These are phyloP conservation scores for Pisolithus tinctorius DNA, from an alignment of 768 basidiomycete genomes.

Conservation along the genomic window DNA sequence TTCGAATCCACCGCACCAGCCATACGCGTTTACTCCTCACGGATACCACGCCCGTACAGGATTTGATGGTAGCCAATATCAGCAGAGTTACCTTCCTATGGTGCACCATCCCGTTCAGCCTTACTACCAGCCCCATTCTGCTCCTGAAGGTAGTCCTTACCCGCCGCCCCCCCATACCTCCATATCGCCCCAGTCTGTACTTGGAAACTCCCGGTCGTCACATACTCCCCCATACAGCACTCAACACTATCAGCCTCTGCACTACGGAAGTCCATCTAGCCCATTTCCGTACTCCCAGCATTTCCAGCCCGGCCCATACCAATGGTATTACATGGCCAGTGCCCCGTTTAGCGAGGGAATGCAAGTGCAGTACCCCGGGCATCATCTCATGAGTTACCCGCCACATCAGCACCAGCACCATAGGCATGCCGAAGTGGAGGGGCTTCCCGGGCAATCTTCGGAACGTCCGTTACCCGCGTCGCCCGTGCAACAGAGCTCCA, in stretches of 20 bases:
- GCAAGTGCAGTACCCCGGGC: conserved; percentile 26
- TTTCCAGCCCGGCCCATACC: conserved; percentile 33
- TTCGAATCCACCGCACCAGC: conserved; percentile 24
- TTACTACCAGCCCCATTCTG: conserved; percentile 33
- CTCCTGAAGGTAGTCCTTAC: conserved; percentile 26
- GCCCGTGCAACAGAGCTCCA: background rate
- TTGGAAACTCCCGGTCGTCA: conserved; percentile 13
- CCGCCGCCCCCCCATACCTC: conserved; percentile 18
- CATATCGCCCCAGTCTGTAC: conserved; percentile 19
- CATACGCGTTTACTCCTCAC: conserved; percentile 27
- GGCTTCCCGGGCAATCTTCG: conserved; percentile 11
- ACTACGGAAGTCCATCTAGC: conserved; percentile 24
- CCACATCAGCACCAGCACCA: conserved; percentile 13
- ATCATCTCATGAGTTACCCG: conserved; percentile 27
- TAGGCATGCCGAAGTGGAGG: conserved; percentile 12
- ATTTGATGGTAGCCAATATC: conserved; percentile 32
- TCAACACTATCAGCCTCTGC: conserved; percentile 10
- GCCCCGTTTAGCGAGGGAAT: conserved; percentile 22
- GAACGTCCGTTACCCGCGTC: conserved; percentile 9
- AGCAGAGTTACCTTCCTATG: conserved; percentile 37
- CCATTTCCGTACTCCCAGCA: conserved; percentile 34
- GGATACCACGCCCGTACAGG: conserved; percentile 28
- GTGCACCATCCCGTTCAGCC: conserved; percentile 27
- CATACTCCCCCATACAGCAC: conserved; percentile 16
- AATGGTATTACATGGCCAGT: conserved; percentile 43